phyloP scores from a whole-genome alignment of 306 rosid species.

The Pterocarpus macrocarpus region DNA sequence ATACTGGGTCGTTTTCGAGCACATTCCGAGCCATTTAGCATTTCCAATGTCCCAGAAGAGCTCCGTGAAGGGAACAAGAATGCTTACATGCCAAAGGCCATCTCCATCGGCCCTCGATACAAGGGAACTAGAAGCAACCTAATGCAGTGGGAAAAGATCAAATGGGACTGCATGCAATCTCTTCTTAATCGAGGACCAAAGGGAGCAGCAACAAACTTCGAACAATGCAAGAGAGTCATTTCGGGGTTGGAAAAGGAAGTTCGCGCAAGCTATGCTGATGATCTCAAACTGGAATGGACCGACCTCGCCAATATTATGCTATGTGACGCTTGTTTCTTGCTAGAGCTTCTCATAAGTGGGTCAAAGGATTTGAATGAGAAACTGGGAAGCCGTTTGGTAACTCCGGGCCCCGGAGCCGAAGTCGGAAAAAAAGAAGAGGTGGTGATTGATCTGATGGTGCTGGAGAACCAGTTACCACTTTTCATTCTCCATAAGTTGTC shows the following conservation, averaged over 20 bases:
- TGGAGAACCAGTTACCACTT: constrained; percentile 44
- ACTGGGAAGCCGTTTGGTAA: not conserved
- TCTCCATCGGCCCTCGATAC: constrained; percentile 35
- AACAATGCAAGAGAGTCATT: not conserved
- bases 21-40: not conserved
- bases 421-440: not conserved
- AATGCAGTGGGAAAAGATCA: constrained; percentile 10
- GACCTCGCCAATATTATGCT: constrained; percentile 27
- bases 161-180: not conserved
- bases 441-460: constrained; percentile 25
- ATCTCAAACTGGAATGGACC: not conserved
- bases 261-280: constrained; percentile 20
- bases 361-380: not conserved
- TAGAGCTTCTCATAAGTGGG: constrained; percentile 30
- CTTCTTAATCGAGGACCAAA: not conserved
- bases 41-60: constrained; percentile 17
- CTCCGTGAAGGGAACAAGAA: not conserved
- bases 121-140: not conserved
- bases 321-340: constrained; percentile 39
- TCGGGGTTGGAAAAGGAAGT: not conserved
- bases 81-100: constrained; percentile 6
- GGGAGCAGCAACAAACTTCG: not conserved
- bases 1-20: too few species aligned
- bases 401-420: not conserved
- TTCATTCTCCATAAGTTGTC: not conserved